Evolutionary conservation across 306 rosid species (phyloP).

Genomic region (Calophaca sinica): DNA sequence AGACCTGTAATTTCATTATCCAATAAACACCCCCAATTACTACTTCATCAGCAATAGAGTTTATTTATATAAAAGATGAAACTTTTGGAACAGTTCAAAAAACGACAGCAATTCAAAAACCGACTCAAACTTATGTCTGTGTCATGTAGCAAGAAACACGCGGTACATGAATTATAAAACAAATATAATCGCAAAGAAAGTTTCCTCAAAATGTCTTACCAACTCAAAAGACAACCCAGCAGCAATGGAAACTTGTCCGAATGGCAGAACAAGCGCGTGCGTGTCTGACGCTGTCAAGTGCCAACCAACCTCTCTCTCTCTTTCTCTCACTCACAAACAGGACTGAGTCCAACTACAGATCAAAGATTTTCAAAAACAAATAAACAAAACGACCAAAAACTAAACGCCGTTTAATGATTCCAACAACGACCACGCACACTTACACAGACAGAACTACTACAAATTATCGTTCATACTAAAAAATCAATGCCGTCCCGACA

Average conservation of each 20-base stretch:
- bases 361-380: constrained; percentile 27
- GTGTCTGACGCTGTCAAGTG: constrained; percentile 57
- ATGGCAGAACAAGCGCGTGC: constrained; percentile 53
- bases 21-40: constrained; percentile 14
- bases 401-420: constrained; percentile 47
- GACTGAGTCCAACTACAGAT: constrained; percentile 59
- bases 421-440: constrained; percentile 31
- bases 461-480: not conserved
- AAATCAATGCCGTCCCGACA: constrained; percentile 58
- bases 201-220: constrained; percentile 48
- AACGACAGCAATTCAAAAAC: constrained; percentile 2
- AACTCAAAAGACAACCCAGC: constrained; percentile 54
- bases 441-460: not conserved
- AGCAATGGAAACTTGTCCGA: constrained; percentile 27
- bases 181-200: constrained; percentile 37
- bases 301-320: constrained; percentile 42
- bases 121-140: not conserved
- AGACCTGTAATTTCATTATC: constrained; percentile 49
- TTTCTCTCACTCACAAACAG: constrained; percentile 13
- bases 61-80: constrained; percentile 38
- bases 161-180: constrained; percentile 33
- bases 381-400: not conserved
- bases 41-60: constrained; percentile 35
- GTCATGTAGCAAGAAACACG: constrained; percentile 3
- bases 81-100: constrained; percentile 39